Conservation (phyloP, 257 asterid species). For the Scutellaria barbata region DNA sequence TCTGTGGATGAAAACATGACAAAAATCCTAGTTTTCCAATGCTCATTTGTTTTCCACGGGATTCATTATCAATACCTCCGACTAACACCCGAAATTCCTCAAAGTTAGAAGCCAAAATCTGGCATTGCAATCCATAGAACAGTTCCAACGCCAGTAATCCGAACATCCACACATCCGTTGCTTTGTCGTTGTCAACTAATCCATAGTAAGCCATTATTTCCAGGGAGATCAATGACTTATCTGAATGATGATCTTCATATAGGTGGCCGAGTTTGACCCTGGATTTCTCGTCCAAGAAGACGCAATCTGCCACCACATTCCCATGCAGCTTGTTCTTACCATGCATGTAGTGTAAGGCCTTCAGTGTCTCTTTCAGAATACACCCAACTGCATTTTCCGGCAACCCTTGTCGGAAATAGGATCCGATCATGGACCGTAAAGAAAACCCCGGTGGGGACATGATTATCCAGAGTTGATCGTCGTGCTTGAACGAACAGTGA, state of each 20-base stretch:
- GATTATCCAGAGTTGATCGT: constrained; percentile 19
- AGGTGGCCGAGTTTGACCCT: background rate
- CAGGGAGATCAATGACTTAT: background rate
- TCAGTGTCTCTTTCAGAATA: constrained; percentile 14
- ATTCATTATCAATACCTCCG: background rate
- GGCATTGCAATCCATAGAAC: constrained; percentile 11
- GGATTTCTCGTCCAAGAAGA: constrained; percentile 18
- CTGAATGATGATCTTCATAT: background rate
- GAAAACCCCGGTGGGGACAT: constrained; percentile 16
- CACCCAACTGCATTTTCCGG: background rate
- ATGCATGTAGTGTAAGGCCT: constrained; percentile 26
- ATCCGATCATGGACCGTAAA: background rate
- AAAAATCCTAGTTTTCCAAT: too few species aligned
- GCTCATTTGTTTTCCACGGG: too few species aligned
- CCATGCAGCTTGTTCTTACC: background rate
- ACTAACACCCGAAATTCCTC: background rate
- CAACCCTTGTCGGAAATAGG: background rate
- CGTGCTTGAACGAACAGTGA: constrained; percentile 6
- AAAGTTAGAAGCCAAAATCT: constrained; percentile 7
- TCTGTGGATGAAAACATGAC: too few species aligned
- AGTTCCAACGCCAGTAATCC: constrained; percentile 35
- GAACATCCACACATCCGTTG: constrained; percentile 30
- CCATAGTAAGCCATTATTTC: background rate
- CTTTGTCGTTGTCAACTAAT: background rate
- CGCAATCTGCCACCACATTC: background rate